Evolutionary conservation across 495 filamentous ascomycete species (phyloP).

Genomic region (Xylaria longipes): DNA sequence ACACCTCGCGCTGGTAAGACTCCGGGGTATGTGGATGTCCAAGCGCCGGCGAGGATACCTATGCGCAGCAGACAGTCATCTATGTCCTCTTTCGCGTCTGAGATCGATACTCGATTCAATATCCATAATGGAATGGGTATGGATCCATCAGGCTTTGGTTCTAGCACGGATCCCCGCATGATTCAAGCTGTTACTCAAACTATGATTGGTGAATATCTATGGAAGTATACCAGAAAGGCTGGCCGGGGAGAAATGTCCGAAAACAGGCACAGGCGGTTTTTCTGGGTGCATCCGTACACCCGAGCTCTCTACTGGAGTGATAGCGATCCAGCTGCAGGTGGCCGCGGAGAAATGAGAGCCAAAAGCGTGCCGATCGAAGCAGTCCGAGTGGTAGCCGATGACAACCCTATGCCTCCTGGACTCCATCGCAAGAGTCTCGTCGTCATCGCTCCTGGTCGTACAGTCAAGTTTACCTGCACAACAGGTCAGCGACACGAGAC

Average conservation of each 20-base stretch:
- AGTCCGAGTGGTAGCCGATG: constrained; percentile 91
- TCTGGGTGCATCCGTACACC: constrained; percentile 99
- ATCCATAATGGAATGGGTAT: constrained; percentile 64
- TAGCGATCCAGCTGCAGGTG: constrained; percentile 79
- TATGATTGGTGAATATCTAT: constrained; percentile 98
- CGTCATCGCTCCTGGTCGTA: constrained; percentile 85
- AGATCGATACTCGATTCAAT: constrained; percentile 89
- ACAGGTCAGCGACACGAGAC: constrained; percentile 95
- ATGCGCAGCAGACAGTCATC: constrained; percentile 73
- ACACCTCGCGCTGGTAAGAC: constrained; percentile 47
- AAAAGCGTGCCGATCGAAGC: constrained; percentile 96
- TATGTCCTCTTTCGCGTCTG: constrained; percentile 92
- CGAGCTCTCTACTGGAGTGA: constrained; percentile 97
- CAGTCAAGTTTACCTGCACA: constrained; percentile 89
- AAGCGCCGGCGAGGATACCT: constrained; percentile 47
- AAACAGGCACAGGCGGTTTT: constrained; percentile 91
- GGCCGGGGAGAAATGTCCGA: constrained; percentile 85
- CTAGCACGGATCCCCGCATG: constrained; percentile 90
- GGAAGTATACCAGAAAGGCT: constrained; percentile 96
- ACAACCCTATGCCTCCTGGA: constrained; percentile 94
- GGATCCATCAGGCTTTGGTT: constrained; percentile 64
- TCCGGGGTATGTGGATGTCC: constrained; percentile 47
- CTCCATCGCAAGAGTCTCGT: constrained; percentile 92
- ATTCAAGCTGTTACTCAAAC: constrained; percentile 99
- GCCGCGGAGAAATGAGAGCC: constrained; percentile 78